phyloP scores from a whole-genome alignment of 177 flowering plant species.

The Telopea speciosissima region DNA sequence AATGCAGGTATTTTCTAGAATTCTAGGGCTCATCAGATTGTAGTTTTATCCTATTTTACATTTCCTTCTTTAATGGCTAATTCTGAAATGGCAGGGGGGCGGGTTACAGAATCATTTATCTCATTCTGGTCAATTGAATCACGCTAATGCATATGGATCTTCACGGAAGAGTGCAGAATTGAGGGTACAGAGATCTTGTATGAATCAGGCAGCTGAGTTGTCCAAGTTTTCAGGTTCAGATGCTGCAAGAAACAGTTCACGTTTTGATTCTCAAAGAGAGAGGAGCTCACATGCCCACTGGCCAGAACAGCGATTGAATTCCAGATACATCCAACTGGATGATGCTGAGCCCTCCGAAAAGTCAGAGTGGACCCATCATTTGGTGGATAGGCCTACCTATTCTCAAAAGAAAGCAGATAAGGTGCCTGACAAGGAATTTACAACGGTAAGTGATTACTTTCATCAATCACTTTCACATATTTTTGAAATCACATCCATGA shows the following conservation, averaged over 20 bases:
- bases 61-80: neutral
- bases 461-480: neutral
- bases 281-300: conserved; percentile 26
- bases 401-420: conserved; percentile 34
- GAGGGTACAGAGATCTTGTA: conserved; percentile 31
- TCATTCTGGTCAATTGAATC: conserved; percentile 20
- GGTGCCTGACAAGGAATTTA: conserved; percentile 24
- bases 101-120: conserved; percentile 10
- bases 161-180: conserved; percentile 27
- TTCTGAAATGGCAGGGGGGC: conserved; percentile 39
- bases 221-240: conserved; percentile 50
- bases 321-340: conserved; percentile 27
- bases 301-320: conserved; percentile 26
- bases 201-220: conserved; percentile 24
- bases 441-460: conserved; percentile 17
- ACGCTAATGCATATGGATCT: conserved; percentile 16
- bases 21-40: neutral
- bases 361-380: conserved; percentile 32
- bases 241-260: conserved; percentile 35
- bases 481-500: neutral
- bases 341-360: conserved; percentile 29
- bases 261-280: conserved; percentile 26
- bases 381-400: conserved; percentile 32
- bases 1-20: conserved; percentile 28
- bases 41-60: neutral